Base-by-base conservation (phyloP, 441 rosid species). In the Eruca vesicaria region DNA sequence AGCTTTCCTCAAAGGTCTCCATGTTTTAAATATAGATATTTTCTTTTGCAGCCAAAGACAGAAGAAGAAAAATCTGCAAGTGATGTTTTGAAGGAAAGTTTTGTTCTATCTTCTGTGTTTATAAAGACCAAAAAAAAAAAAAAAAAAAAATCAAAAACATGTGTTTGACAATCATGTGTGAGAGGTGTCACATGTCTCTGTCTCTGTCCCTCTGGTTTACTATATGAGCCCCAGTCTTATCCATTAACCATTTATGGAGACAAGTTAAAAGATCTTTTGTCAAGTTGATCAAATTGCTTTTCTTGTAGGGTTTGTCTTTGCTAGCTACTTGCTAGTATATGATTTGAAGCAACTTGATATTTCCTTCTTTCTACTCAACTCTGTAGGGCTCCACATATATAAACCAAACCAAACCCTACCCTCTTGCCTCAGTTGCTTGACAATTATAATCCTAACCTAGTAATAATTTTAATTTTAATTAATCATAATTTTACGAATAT, bases 1-100 rank as follows among this genome's bases (percentile, higher is more conserved):
- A 69, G 41, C 80, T 73, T 45, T 85, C 89, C 19, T 81, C 81
- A 8, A 69, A 23, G 23, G 82, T 77, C 3, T 73, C 71, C 92
- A 88, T 86, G 43, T 36, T 63, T 29, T 2, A 1, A 23, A n/a
- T 43, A 3, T 1, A 26, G 18, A 32, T 4, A 4, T 63, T 63
- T 57, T 36, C 48, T 62, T 55, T 60, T 53, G n/a, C 6, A 55
- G 32, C 32, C 55, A 48, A 67, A 65, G 66, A 66, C 63, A 38
- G 67, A 31, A 65, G 57, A 64, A 48, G 36, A 60, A n/a, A 33
- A 48, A 14, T 31, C 31, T 65, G 57, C 56, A 64, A 76, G 74
- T 41, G 73, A 11, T 66, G 73, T 21, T 26, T 48, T 58, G 72
- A 36, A 31, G 68, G 32, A 56, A 62, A 68, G 67, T 9, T 33